Percentiles rank a stretch among this genome's conserved stretches.
phyloP scores from a whole-genome alignment of 257 asterid genomes.

The Gentiana straminea region DNA sequence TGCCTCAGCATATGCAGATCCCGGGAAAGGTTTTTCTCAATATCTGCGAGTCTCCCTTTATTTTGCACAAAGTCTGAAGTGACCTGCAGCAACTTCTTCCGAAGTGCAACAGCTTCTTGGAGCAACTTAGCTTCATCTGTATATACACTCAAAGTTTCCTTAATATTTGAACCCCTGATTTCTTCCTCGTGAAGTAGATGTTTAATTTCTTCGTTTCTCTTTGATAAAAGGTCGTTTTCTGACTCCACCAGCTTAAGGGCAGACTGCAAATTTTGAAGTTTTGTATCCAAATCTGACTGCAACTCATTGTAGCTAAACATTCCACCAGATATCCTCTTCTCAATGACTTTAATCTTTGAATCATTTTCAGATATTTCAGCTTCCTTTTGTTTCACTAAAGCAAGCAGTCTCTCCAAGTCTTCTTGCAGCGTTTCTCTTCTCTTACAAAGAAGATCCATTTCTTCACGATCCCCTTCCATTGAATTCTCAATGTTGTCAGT shows the following conservation, averaged over 20 bases:
- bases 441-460: slow-evolving; percentile 24
- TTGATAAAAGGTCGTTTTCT: slow-evolving; percentile 19
- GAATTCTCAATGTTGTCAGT: slow-evolving; percentile 20
- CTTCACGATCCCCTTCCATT: slow-evolving; percentile 28
- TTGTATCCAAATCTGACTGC: slow-evolving; percentile 17
- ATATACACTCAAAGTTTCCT: slow-evolving; percentile 27
- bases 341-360: slow-evolving; percentile 25
- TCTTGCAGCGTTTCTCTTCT: slow-evolving; percentile 25
- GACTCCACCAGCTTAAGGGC: slow-evolving; percentile 20
- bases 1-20: slow-evolving; percentile 23
- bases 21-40: slow-evolving; percentile 29
- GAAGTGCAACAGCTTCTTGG: slow-evolving; percentile 25
- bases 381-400: slow-evolving; percentile 38
- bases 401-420: slow-evolving; percentile 26
- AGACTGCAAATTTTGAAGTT: slow-evolving; percentile 21
- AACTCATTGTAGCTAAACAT: slow-evolving; percentile 20
- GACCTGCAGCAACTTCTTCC: slow-evolving; percentile 23
- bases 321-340: slow-evolving; percentile 19
- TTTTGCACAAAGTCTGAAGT: slow-evolving; percentile 21
- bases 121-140: slow-evolving; percentile 25
- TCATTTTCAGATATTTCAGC: slow-evolving; percentile 35
- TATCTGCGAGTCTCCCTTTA: slow-evolving; percentile 26
- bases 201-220: slow-evolving; percentile 26
- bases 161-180: slow-evolving; percentile 22
- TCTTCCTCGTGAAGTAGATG: slow-evolving; percentile 22